phyloP scores from a whole-genome alignment of 352 stramenopile genomes.

The Phytopythium oedochilum region DNA sequence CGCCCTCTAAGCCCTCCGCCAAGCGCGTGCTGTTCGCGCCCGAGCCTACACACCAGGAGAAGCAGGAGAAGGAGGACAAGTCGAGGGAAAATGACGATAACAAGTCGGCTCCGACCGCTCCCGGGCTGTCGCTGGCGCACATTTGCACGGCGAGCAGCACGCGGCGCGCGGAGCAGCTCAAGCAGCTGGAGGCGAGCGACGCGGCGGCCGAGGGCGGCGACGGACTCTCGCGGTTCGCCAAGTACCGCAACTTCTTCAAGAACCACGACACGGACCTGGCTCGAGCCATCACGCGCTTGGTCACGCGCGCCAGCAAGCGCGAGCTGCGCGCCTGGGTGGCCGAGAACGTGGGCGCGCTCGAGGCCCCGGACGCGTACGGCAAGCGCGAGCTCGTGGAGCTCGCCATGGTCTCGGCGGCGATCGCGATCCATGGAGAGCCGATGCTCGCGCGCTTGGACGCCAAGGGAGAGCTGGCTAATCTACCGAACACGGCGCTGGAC shows the following conservation, averaged over 20 bases:
- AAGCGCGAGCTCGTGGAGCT: slow-evolving; percentile 39
- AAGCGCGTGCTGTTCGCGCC: slow-evolving; percentile 4
- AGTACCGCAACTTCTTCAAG: slow-evolving; percentile 49
- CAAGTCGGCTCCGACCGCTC: too few species aligned
- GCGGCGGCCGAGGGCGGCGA: slow-evolving; percentile 1
- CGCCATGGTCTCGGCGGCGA: slow-evolving; percentile 30
- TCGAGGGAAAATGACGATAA: too few species aligned
- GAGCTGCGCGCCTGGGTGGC: slow-evolving; percentile 29
- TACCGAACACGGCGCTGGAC: slow-evolving; percentile 31
- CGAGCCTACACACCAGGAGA: too few species aligned
- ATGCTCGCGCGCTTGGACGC: slow-evolving; percentile 21
- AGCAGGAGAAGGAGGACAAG: background rate
- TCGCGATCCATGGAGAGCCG: slow-evolving; percentile 27
- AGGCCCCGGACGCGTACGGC: slow-evolving; percentile 13
- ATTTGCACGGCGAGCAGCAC: slow-evolving; percentile 26
- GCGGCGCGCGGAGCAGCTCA: slow-evolving; percentile 19
- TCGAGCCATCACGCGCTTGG: slow-evolving; percentile 23
- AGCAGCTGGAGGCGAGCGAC: slow-evolving; percentile 10
- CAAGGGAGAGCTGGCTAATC: slow-evolving; percentile 21
- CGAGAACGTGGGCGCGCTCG: slow-evolving; percentile 18
- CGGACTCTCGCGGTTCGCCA: slow-evolving; percentile 20
- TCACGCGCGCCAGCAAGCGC: slow-evolving; percentile 24
- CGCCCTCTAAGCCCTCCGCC: too few species aligned
- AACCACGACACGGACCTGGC: slow-evolving; percentile 42
- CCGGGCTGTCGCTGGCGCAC: slow-evolving; percentile 12